These are phyloP conservation scores for Gynochthodes officinalis DNA, from an alignment of 257 asterid species.

Conservation along the genomic window DNA sequence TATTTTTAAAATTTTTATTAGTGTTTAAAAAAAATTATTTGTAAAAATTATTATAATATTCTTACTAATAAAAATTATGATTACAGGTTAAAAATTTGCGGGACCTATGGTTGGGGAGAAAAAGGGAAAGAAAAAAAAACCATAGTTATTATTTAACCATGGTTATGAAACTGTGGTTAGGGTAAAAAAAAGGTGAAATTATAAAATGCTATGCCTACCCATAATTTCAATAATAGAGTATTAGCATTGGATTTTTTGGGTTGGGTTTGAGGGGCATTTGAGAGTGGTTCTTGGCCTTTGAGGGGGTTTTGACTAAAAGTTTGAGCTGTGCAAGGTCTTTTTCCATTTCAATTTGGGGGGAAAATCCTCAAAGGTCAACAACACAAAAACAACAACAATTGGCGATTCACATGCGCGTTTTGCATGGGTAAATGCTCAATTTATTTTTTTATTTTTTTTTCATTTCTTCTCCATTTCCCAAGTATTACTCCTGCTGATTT, in stretches of 20 bases:
- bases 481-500: constrained; percentile 25
- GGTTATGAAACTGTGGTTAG: constrained; percentile 40
- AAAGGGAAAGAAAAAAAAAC: not conserved
- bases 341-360: constrained; percentile 41
- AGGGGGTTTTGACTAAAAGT: constrained; percentile 36
- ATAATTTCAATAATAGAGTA: constrained; percentile 23
- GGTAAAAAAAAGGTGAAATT: constrained; percentile 23
- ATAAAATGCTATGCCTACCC: constrained; percentile 25
- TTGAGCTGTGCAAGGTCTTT: constrained; percentile 24
- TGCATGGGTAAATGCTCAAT: constrained; percentile 21
- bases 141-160: constrained; percentile 25
- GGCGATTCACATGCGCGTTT: constrained; percentile 29
- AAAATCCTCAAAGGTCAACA: constrained; percentile 22
- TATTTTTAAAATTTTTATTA: no score
- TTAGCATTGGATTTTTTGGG: constrained; percentile 9
- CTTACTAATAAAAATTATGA: no score
- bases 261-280: constrained; percentile 25
- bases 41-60: no score
- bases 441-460: constrained; percentile 8
- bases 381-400: constrained; percentile 20
- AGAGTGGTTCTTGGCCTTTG: constrained; percentile 28
- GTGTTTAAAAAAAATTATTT: no score
- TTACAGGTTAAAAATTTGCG: no score
- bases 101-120: no score
- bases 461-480: constrained; percentile 10